Base-by-base conservation (phyloP, 768 basidiomycete species). In the Pisolithus sp. region DNA sequence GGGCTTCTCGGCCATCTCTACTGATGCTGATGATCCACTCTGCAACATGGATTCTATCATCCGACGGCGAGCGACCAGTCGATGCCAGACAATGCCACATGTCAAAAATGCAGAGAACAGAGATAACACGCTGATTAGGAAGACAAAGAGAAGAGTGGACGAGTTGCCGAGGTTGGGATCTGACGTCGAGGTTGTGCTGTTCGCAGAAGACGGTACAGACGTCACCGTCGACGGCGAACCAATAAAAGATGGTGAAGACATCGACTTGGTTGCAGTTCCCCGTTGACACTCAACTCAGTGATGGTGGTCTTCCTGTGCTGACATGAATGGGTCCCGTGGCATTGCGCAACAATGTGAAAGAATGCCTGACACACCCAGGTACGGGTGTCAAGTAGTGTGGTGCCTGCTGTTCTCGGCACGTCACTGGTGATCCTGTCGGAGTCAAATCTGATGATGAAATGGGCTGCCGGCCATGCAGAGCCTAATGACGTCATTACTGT, bases 31-130 rank as follows among this genome's bases (percentile, higher is more conserved):
- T 4, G 43, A 12, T 21, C 20, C 56, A 15, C 24, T 30, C 13
- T 26, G 44, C 49, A 60, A 51, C 54, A 46, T 56, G 13, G 55
- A 56, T 0, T 69, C 66, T 34, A 69, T 68, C 2, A 48, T 50
- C 1, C 48, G 66, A 24, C 67, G 67, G 18, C 67, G 60, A 2
- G 49, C 36, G 20, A 68, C 57, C n/a, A 68, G 68, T 40, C 68
- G 67, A 39, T 63, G 68, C 67, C 67, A 68, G 46, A 64, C 41
- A 4, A 68, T 50, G 7, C 66, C 68, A 50, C 51, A 52, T 10
- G 51, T 46, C 62, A 69, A 65, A 51, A 68, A 69, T 37, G 68
- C 30, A 1, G 59, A 65, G 44, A 68, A 68, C 21, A 68, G 39
- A 0, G 67, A 62, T 39, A 68, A 53, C n/a, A 65, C 57, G n/a